Conservation (phyloP, 2,329 filamentous ascomycete genomes). For the Xylaria sp. region DNA sequence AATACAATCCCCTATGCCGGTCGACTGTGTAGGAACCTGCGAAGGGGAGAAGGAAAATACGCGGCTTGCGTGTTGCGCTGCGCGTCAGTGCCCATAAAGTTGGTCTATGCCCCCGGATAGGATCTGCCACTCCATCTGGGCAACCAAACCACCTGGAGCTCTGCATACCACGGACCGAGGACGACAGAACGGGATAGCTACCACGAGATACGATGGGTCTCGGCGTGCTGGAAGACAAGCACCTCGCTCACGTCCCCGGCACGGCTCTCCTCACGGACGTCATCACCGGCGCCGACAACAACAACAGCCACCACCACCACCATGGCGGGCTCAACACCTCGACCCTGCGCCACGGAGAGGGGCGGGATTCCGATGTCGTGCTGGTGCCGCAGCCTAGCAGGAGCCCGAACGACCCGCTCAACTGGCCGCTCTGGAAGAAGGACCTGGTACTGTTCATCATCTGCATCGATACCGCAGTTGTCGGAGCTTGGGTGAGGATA, state of each 20-base stretch:
- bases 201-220: conserved; percentile 35
- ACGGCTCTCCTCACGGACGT: conserved; percentile 33
- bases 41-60: conserved; percentile 4
- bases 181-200: background rate
- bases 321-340: conserved; percentile 29
- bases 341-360: conserved; percentile 24
- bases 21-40: background rate
- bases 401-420: conserved; percentile 43
- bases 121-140: background rate
- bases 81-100: conserved; percentile 10
- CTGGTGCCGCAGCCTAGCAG: conserved; percentile 50
- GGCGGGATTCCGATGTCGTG: conserved; percentile 42
- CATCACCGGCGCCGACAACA: conserved; percentile 35
- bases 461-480: conserved; percentile 40
- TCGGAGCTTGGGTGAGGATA: conserved; percentile 34
- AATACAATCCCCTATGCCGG: conserved; percentile 2
- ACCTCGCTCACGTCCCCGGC: conserved; percentile 35
- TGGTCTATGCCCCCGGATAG: background rate
- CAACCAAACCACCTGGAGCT: too few species aligned
- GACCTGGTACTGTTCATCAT: conserved; percentile 43
- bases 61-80: conserved; percentile 1
- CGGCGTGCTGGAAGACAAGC: conserved; percentile 34
- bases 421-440: conserved; percentile 48
- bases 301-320: conserved; percentile 35
- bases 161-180: background rate